Percentiles rank a stretch among this genome's conserved stretches.
phyloP scores from a whole-genome alignment of 129 eudicot genomes.

The Helichrysum umbraculigerum region DNA sequence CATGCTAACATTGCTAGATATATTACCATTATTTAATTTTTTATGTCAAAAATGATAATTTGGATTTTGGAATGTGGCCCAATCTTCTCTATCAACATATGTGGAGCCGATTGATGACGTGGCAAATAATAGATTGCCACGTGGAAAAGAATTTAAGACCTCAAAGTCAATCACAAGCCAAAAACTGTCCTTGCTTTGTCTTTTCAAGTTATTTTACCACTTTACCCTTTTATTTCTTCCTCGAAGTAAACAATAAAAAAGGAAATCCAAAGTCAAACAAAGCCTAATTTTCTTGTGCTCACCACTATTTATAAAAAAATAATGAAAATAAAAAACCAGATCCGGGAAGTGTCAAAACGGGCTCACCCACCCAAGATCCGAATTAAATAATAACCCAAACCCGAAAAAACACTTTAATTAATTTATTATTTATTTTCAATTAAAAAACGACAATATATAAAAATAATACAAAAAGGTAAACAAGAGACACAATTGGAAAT shows the following conservation, averaged over 20 bases:
- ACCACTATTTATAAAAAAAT: neutral
- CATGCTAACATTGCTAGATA: neutral
- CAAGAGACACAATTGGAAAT: conserved; percentile 1
- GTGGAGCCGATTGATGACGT: neutral
- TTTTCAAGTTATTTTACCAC: conserved; percentile 10
- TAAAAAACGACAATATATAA: no score
- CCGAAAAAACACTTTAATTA: no score
- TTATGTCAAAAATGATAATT: no score
- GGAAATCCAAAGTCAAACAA: conserved; percentile 25
- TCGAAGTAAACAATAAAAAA: neutral
- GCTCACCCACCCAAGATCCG: neutral
- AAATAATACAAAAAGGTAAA: neutral
- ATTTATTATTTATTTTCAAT: no score
- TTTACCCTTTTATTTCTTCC: conserved; percentile 17
- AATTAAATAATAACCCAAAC: neutral
- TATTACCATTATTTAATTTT: no score
- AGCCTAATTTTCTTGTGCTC: conserved; percentile 22
- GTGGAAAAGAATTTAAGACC: conserved; percentile 2
- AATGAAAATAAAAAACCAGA: neutral
- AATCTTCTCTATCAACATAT: neutral
- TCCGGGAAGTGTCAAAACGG: neutral
- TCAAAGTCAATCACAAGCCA: conserved; percentile 27
- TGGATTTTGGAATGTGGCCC: neutral
- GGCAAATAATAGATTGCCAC: conserved; percentile 10
- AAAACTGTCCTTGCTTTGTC: neutral